phyloP scores from a whole-genome alignment of 2,329 filamentous ascomycete genomes.

The Thermothelomyces thermophilus region DNA sequence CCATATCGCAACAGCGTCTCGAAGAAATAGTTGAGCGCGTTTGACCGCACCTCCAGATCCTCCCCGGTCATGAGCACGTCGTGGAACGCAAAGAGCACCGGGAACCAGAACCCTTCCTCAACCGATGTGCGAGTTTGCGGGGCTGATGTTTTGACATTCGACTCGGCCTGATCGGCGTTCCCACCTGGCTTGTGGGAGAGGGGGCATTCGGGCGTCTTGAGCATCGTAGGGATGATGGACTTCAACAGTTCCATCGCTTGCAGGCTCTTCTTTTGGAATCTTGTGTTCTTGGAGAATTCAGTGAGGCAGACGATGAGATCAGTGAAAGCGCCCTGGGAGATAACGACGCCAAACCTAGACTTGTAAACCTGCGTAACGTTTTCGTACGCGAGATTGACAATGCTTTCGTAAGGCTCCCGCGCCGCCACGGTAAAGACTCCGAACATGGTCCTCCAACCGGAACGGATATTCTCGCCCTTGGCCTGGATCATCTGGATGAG shows the following conservation, averaged over 20 bases:
- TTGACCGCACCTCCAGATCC: slow-evolving; percentile 88
- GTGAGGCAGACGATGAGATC: slow-evolving; percentile 95
- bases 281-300: slow-evolving; percentile 97
- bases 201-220: slow-evolving; percentile 91
- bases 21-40: slow-evolving; percentile 92
- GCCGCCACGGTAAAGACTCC: slow-evolving; percentile 96
- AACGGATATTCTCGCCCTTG: slow-evolving; percentile 90
- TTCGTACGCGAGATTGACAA: slow-evolving; percentile 94
- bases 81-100: slow-evolving; percentile 95
- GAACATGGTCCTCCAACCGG: slow-evolving; percentile 99
- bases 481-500: slow-evolving; percentile 99
- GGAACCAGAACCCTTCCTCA: slow-evolving; percentile 98
- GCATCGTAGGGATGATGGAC: slow-evolving; percentile 88
- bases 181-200: slow-evolving; percentile 58
- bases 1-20: slow-evolving; percentile 87
- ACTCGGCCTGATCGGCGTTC: slow-evolving; percentile 28
- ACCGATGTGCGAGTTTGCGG: slow-evolving; percentile 74
- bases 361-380: slow-evolving; percentile 95
- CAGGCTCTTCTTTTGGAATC: slow-evolving; percentile 96
- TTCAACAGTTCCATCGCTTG: slow-evolving; percentile 94
- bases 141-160: slow-evolving; percentile 38
- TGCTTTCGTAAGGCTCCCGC: slow-evolving; percentile 84
- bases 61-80: slow-evolving; percentile 99
- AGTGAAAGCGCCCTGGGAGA: slow-evolving; percentile 92
- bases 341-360: slow-evolving; percentile 89